A percentile compares a stretch with the other conserved stretches of the same genome.
These are phyloP conservation scores for Leersia perrieri DNA, from an alignment of 176 grass and related monocot genomes.

Conservation along the genomic window DNA sequence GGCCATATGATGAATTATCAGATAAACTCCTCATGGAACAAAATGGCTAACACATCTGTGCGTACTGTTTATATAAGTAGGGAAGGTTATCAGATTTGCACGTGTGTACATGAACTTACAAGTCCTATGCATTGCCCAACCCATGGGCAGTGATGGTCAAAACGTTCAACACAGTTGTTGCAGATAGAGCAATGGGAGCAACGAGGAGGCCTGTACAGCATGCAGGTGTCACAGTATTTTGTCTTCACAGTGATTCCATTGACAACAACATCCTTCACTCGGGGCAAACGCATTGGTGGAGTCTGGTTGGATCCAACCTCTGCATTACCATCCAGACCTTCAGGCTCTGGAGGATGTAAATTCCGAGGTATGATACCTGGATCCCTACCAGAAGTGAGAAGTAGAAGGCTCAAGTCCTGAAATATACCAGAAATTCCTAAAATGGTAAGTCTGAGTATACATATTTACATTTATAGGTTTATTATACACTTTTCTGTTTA, in stretches of 20 bases:
- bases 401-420: conserved; percentile 89
- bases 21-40: conserved; percentile 10
- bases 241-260: conserved; percentile 86
- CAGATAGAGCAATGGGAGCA: conserved; percentile 96
- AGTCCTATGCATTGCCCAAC: conserved; percentile 95
- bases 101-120: conserved; percentile 55
- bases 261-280: conserved; percentile 80
- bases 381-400: conserved; percentile 90
- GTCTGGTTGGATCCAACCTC: conserved; percentile 64
- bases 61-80: not conserved
- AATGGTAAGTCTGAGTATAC: not conserved
- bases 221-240: conserved; percentile 95
- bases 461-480: not conserved
- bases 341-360: conserved; percentile 83
- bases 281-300: conserved; percentile 63
- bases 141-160: conserved; percentile 97
- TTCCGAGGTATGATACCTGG: conserved; percentile 93
- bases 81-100: not conserved
- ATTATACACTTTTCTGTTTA: conserved; percentile 8
- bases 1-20: not conserved
- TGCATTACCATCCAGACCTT: conserved; percentile 63
- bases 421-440: conserved; percentile 23
- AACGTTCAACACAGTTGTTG: conserved; percentile 93
- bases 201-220: conserved; percentile 92
- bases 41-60: not conserved